Base-by-base conservation (phyloP, 306 rosid species). In the Cucurbita maxima region DNA sequence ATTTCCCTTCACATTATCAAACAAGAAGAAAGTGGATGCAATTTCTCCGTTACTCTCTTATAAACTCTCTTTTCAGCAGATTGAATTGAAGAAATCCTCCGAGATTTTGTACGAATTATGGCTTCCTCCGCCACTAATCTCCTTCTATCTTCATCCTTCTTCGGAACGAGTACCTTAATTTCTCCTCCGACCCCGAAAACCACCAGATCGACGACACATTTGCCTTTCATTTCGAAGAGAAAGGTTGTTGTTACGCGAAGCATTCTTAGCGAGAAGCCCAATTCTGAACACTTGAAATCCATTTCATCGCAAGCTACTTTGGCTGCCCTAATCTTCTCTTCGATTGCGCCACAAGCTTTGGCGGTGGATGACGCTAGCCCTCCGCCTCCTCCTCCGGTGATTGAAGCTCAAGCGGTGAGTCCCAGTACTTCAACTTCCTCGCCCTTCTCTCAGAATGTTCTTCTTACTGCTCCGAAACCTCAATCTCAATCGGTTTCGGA, bases 181-280 rank as follows among this genome's bases (percentile, higher is more conserved):
- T 89, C 82, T 0, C 93, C 89, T n/a, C 97, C 96, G 2, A 93
- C 89, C 9, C 97, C 96, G 0, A 88, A 93, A 79, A 87, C 92
- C 70, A 85, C 85, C 40, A 86, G 81, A 82, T 68, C 85, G 1
- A 36, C 82, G 0, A 6, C 52, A 67, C 78, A 80, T 9, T 57
- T 76, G 11, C 81, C 88, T 14, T 61, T 81, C 30, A 15, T 81
- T 75, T 62, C 84, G 67, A 83, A 58, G 62, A 75, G 79, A 14
- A 86, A 43, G 41, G 34, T 81, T 22, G 19, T 76, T 0, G 74
- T 77, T 34, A 37, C 93, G 25, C 82, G 68, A 9, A 85, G 69
- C 73, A 37, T 34, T 37, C 75, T 71, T 54, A 60, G 54, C 67
- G 34, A 64, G 4, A 44, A 82, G 43, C 78, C 79, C 71, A 15